Percentiles rank a stretch among this genome's conserved stretches.
Conservation (phyloP, 139 green algal genomes). For the Asterochloris erici region DNA sequence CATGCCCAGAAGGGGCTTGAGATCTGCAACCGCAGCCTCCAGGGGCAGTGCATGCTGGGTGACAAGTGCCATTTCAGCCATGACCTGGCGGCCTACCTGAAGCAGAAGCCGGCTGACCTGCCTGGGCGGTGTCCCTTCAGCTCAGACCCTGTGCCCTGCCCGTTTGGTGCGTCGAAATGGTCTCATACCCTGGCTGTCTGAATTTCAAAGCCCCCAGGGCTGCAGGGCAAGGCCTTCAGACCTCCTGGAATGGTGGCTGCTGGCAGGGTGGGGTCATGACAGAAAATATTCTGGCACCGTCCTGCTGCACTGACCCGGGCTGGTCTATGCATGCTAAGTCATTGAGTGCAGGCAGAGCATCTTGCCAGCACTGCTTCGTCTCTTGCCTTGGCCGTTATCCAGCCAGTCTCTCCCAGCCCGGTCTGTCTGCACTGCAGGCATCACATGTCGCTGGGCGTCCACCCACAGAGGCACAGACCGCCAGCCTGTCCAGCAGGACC, state of each 20-base stretch:
- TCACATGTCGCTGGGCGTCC: conserved; percentile 65
- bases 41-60: conserved; percentile 48
- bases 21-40: conserved; percentile 43
- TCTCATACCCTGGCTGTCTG: background rate
- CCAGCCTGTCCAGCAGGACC: conserved; percentile 3
- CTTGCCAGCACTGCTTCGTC: too few species aligned
- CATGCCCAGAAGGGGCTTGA: background rate
- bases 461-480: conserved; percentile 37
- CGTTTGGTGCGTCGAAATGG: conserved; percentile 35
- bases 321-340: background rate
- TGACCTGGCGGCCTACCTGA: conserved; percentile 58
- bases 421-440: conserved; percentile 21
- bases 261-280: too few species aligned
- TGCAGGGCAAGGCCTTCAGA: background rate
- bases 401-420: too few species aligned
- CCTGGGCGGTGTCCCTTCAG: conserved; percentile 71
- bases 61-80: conserved; percentile 72
- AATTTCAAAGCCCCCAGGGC: background rate
- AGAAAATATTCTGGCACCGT: background rate
- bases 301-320: too few species aligned
- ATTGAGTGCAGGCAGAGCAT: too few species aligned
- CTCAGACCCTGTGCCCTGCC: conserved; percentile 23
- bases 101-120: conserved; percentile 60
- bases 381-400: too few species aligned
- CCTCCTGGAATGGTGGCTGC: background rate